Conservation (phyloP, 192 early-diverging fungal genomes). For the Backusella sp. region DNA sequence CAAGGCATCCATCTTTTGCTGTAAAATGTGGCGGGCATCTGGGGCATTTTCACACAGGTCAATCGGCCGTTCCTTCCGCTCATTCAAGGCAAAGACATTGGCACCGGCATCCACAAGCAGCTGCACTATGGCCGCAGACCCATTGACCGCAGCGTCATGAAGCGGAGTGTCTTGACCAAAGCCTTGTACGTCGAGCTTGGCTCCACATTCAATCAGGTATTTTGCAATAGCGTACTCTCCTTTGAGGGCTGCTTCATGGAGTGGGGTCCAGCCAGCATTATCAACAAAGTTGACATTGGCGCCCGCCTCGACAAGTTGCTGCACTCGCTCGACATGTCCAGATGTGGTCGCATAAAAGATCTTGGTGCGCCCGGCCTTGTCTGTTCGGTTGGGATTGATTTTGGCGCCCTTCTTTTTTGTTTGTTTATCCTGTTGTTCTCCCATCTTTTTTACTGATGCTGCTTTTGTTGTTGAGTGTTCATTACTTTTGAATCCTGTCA, state of each 20-base stretch:
- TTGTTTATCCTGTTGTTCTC: neutral
- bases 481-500: neutral
- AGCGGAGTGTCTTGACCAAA: constrained; percentile 66
- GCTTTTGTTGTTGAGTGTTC: neutral
- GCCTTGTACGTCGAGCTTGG: constrained; percentile 53
- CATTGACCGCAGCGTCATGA: constrained; percentile 57
- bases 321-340: constrained; percentile 55
- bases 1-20: constrained; percentile 30
- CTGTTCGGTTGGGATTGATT: constrained; percentile 31
- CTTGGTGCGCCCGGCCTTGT: constrained; percentile 49
- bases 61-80: constrained; percentile 34
- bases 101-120: constrained; percentile 53
- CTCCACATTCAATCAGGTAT: constrained; percentile 52
- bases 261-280: constrained; percentile 62
- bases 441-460: neutral
- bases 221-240: constrained; percentile 47
- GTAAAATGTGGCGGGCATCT: constrained; percentile 31
- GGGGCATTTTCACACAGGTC: constrained; percentile 45
- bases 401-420: neutral
- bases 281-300: constrained; percentile 61
- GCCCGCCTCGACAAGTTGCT: constrained; percentile 51
- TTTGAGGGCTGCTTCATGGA: constrained; percentile 56
- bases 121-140: constrained; percentile 43
- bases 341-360: constrained; percentile 50
- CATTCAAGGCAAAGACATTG: constrained; percentile 51